Percentiles rank a stretch among this genome's conserved stretches.
Evolutionary conservation across 768 basidiomycete genomes (phyloP).

Genomic region (Pleurotus cornucopiae): DNA sequence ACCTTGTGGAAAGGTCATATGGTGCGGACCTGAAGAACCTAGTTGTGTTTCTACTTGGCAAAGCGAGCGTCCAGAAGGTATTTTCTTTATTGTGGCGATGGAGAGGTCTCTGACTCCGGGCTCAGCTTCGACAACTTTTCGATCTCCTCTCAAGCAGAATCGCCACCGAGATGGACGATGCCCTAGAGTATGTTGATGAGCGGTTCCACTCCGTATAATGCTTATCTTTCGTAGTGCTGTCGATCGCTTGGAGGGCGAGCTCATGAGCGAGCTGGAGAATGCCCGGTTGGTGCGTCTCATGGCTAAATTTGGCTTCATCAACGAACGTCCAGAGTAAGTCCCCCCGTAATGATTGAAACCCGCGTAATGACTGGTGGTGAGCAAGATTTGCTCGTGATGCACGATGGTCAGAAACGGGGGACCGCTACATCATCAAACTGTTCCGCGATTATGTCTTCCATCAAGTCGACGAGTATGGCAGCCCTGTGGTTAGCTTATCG

Average conservation of each 20-base stretch:
- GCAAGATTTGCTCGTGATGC: slow-evolving; percentile 91
- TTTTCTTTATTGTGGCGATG: too few species aligned
- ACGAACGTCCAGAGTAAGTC: slow-evolving; percentile 95
- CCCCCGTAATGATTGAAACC: neutral
- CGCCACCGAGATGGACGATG: slow-evolving; percentile 78
- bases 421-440: slow-evolving; percentile 95
- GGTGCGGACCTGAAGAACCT: slow-evolving; percentile 80
- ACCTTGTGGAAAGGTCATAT: slow-evolving; percentile 69
- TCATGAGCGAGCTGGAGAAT: slow-evolving; percentile 90
- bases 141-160: slow-evolving; percentile 73
- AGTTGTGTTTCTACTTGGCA: slow-evolving; percentile 71
- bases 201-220: too few species aligned
- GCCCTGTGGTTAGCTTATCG: slow-evolving; percentile 83
- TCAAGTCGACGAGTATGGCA: slow-evolving; percentile 87
- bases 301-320: slow-evolving; percentile 96
- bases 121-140: slow-evolving; percentile 69
- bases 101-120: neutral
- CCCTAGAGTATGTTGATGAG: slow-evolving; percentile 56
- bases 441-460: slow-evolving; percentile 99
- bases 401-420: slow-evolving; percentile 98
- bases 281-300: slow-evolving; percentile 84
- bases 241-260: slow-evolving; percentile 79
- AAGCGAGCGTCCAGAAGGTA: slow-evolving; percentile 65
- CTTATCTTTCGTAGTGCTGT: slow-evolving; percentile 46
- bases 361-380: neutral